Conservation (phyloP, 139 green algal genomes). For the Limnomonas spitsbergensis region DNA sequence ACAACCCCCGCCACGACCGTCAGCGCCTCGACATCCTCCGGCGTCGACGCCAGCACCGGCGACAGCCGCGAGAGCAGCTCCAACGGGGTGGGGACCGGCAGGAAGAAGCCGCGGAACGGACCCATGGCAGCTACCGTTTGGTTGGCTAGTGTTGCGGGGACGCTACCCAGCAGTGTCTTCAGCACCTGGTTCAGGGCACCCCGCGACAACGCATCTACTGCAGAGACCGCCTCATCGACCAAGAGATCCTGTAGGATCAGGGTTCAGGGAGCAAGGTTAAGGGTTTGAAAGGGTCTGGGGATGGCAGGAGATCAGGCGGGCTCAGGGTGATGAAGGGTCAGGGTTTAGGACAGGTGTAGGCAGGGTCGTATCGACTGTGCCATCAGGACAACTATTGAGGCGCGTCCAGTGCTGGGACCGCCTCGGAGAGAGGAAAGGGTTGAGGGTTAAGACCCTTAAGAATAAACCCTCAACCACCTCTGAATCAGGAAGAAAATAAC, state of each 20-base stretch:
- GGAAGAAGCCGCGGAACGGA: constrained; percentile 46
- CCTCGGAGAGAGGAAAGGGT: too few relatives aligned
- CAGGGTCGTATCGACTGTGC: too few relatives aligned
- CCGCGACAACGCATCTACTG: constrained; percentile 59
- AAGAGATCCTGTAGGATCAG: constrained; percentile 59
- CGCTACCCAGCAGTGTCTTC: constrained; percentile 3
- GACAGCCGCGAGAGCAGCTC: constrained; percentile 37
- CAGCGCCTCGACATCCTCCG: constrained; percentile 62
- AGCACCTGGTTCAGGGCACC: constrained; percentile 35
- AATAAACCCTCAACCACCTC: too few relatives aligned
- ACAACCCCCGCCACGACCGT: background rate
- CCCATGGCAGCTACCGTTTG: constrained; percentile 36
- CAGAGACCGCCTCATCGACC: constrained; percentile 70
- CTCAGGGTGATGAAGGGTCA: too few relatives aligned
- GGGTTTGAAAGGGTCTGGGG: too few relatives aligned
- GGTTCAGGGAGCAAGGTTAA: too few relatives aligned
- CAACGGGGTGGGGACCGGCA: constrained; percentile 42
- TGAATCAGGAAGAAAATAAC: too few relatives aligned
- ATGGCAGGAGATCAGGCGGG: too few relatives aligned
- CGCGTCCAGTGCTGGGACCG: too few relatives aligned
- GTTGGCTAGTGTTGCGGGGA: constrained; percentile 10
- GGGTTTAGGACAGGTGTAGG: too few relatives aligned
- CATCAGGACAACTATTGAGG: too few relatives aligned
- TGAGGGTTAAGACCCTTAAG: too few relatives aligned
- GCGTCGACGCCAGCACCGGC: constrained; percentile 36